Percentiles rank a stretch among this genome's conserved stretches.
Evolutionary conservation across 78 protist genomes (phyloP).

Genomic region (Isochrysis galbana): DNA sequence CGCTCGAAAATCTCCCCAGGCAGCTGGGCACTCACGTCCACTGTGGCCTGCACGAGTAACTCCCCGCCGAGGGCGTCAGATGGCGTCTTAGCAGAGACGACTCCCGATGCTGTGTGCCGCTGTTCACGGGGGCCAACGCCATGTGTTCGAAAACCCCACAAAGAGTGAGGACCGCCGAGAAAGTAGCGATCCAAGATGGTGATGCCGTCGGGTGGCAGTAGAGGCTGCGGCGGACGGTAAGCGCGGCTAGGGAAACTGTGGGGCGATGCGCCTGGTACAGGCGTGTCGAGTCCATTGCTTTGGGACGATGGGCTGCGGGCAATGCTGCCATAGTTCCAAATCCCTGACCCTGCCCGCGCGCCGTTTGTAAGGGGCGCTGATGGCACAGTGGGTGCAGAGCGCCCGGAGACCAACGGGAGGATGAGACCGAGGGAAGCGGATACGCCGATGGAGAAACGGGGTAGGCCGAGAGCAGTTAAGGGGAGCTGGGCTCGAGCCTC

Average conservation of each 20-base stretch:
- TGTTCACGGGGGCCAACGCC: not conserved
- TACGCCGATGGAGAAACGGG: not conserved
- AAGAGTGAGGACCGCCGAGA: not conserved
- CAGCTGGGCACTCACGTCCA: not conserved
- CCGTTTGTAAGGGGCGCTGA: too few species aligned
- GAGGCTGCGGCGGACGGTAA: too few species aligned
- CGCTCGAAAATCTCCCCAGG: not conserved
- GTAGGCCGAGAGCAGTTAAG: not conserved
- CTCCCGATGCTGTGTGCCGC: not conserved
- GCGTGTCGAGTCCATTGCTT: too few species aligned
- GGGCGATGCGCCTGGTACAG: too few species aligned
- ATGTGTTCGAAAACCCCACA: not conserved
- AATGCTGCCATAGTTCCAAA: too few species aligned
- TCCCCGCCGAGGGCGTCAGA: not conserved
- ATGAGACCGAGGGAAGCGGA: not conserved
- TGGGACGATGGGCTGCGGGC: too few species aligned
- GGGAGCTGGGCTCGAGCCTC: not conserved
- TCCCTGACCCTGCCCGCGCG: too few species aligned
- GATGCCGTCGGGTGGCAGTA: too few species aligned
- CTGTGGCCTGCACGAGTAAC: not conserved
- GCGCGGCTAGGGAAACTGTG: too few species aligned
- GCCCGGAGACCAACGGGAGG: not conserved
- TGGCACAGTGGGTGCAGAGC: too few species aligned
- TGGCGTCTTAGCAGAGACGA: not conserved
- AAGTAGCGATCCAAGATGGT: not conserved